Conservation (phyloP, 345 rosid genomes). For the Litchi chinensis region DNA sequence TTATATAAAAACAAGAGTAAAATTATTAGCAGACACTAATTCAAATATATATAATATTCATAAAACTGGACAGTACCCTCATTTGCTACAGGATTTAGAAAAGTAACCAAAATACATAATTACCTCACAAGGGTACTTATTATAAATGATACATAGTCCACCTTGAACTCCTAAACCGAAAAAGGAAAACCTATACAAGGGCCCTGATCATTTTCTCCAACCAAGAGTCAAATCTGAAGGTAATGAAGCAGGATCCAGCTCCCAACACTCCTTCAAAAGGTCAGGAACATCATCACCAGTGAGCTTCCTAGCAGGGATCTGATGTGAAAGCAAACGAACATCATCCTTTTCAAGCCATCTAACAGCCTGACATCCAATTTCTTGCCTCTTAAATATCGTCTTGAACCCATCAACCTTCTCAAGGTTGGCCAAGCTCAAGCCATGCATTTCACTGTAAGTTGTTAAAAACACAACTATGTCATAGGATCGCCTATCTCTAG, state of each 20-base stretch:
- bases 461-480: conserved; percentile 64
- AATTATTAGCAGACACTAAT: background rate
- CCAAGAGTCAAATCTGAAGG: conserved; percentile 43
- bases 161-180: background rate
- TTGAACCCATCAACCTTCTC: conserved; percentile 74
- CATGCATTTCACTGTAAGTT: conserved; percentile 63
- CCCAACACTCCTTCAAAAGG: conserved; percentile 67
- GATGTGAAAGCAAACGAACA: conserved; percentile 67
- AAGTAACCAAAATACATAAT: background rate
- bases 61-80: background rate
- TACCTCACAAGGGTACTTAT: background rate
- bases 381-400: conserved; percentile 66
- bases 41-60: background rate
- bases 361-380: conserved; percentile 66
- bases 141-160: background rate
- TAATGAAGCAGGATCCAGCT: conserved; percentile 79
- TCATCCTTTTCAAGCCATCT: conserved; percentile 63
- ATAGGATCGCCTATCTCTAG: conserved; percentile 37
- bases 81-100: background rate
- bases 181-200: background rate
- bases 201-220: conserved; percentile 19
- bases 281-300: conserved; percentile 47
- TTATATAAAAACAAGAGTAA: background rate
- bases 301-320: conserved; percentile 82
- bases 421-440: conserved; percentile 79